Evolutionary conservation across 1,139 yeast genomes (phyloP), one percentile per base, ranked within the genome.

Genomic region (Sugiyamaella grinbergsii): DNA sequence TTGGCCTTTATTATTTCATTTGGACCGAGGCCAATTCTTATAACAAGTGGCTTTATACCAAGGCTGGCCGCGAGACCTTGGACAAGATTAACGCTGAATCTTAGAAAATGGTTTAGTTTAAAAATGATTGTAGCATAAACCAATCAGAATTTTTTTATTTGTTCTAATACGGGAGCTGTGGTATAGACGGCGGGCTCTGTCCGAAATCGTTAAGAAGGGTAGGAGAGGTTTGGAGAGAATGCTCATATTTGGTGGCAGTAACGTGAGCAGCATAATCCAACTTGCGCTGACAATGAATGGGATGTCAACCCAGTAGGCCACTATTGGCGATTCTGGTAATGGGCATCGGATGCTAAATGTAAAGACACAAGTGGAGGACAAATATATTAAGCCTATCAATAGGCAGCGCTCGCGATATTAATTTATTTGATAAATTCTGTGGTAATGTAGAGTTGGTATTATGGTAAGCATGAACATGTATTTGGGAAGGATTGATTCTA

Each of bases 31-130:
- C 95, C 62, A 83, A 90, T 76, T 89, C 85, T 69, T 89, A 90
- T 57, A 93, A 93, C 74, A 93, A 85, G 70, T 91, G 78, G 82
- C 81, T 93, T 72, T 93, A 93, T 81, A 90, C 98, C 74, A 93
- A 93, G 80, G 98, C 86, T 59, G 98, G 98, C 71, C 89, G 93
- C 78, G 61, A 59, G 54, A 60, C 62, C 34, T 55, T 61, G 43
- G 63, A 59, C 29, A 49, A 53, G 45, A 38, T 60, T 50, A 60
- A 60, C 49, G 62, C 58, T 28, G 62, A 59, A 46, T 52, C 55
- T 46, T 43, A 42, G 24, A 39, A 13, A 2, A 15, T 13, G 2
- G 18, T 18, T n/a, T 3, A 26, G 5, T 19, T 8, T 20, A 20
- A 20, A 37, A 16, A n/a, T 36, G 13, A 15, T 11, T 4, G 7